A percentile compares a stretch with the other conserved stretches of the same genome.
Conservation (phyloP, 306 rosid genomes). For the Benincasa hispida region DNA sequence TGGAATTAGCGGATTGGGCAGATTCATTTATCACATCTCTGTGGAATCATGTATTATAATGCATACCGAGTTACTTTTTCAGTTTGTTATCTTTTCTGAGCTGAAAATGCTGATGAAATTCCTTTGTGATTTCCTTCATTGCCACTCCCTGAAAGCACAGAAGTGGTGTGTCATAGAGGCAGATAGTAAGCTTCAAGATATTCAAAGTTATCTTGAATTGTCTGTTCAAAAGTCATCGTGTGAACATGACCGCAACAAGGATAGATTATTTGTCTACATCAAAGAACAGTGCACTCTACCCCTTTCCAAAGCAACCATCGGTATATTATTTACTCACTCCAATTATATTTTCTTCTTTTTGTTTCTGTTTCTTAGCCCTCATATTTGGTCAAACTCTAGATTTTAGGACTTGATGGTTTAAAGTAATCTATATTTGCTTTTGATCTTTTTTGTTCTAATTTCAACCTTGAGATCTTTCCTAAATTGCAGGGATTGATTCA, state of each 20-base stretch:
- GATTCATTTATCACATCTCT: slow-evolving; percentile 84
- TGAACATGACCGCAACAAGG: slow-evolving; percentile 57
- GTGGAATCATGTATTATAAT: slow-evolving; percentile 79
- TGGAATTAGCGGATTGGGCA: slow-evolving; percentile 97
- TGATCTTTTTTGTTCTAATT: neutral
- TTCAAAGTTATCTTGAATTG: slow-evolving; percentile 78
- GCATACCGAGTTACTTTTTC: neutral
- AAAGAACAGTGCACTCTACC: slow-evolving; percentile 59
- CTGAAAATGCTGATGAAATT: neutral
- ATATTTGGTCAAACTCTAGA: neutral
- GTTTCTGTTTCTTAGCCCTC: neutral
- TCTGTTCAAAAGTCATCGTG: slow-evolving; percentile 93
- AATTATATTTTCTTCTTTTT: neutral
- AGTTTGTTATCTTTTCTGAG: slow-evolving; percentile 13
- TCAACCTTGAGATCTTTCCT: slow-evolving; percentile 4
- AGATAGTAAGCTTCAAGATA: slow-evolving; percentile 64
- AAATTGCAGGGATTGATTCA: slow-evolving; percentile 69
- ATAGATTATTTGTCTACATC: slow-evolving; percentile 73
- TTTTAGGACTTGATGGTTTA: neutral
- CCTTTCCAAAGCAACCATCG: slow-evolving; percentile 49
- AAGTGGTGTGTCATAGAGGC: slow-evolving; percentile 74
- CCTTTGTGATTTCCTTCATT: neutral
- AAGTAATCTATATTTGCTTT: neutral
- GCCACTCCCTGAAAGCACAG: slow-evolving; percentile 38
- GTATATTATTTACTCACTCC: slow-evolving; percentile 22